Evolutionary conservation across 192 early-diverging fungal genomes (phyloP).

Genomic region (Backusella luteola): DNA sequence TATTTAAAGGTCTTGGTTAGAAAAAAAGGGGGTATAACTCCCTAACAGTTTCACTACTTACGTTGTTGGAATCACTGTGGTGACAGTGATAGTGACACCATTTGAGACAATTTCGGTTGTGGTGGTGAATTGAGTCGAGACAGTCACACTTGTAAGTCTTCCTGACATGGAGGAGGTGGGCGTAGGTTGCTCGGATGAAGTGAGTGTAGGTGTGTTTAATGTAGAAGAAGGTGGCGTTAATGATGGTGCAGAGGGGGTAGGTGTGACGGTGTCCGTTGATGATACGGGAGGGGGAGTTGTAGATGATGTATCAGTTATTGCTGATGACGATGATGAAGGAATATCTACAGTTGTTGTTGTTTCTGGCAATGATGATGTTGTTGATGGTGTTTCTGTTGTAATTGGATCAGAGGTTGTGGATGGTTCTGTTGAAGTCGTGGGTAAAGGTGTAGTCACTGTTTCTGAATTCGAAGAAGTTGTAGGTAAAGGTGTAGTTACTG

Average conservation of each 20-base stretch:
- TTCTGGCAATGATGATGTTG: neutral
- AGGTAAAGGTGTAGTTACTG: neutral
- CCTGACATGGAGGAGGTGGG: neutral
- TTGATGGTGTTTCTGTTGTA: neutral
- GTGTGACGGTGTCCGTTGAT: neutral
- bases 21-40: neutral
- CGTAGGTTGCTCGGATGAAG: neutral
- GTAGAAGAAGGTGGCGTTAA: neutral
- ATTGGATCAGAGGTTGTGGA: neutral
- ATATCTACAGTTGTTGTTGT: neutral
- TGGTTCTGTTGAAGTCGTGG: neutral
- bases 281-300: neutral
- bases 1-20: neutral
- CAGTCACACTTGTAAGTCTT: neutral
- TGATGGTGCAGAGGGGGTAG: neutral
- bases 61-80: slow-evolving; percentile 11
- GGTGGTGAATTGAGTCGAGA: slow-evolving; percentile 5
- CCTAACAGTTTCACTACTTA: slow-evolving; percentile 3
- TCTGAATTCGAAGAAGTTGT: neutral
- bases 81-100: slow-evolving; percentile 8
- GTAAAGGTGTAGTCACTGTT: neutral
- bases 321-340: neutral
- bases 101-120: neutral
- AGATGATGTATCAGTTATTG: neutral
- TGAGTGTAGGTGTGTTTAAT: neutral